phyloP scores from a whole-genome alignment of 176 grass and related monocot genomes.

The Oryza australiensis region DNA sequence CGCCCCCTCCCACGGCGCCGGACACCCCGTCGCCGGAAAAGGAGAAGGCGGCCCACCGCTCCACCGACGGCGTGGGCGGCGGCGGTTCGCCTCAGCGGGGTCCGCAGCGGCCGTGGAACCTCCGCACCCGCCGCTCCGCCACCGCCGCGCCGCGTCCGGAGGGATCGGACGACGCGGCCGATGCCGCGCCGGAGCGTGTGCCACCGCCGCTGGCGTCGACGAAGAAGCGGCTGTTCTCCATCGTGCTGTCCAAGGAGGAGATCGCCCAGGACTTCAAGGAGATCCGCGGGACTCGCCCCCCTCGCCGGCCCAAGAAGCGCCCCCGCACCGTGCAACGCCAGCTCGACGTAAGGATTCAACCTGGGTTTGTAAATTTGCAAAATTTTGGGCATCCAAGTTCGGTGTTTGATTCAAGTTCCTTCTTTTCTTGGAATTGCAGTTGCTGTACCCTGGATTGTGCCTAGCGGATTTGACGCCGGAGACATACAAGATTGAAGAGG shows the following conservation, averaged over 20 bases:
- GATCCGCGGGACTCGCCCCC: constrained; percentile 56
- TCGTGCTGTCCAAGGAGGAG: constrained; percentile 60
- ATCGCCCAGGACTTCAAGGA: constrained; percentile 52
- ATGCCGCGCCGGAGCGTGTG: not conserved
- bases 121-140: constrained; percentile 45
- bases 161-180: not conserved
- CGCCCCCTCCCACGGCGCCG: not conserved
- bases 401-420: constrained; percentile 1
- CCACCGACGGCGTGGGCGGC: constrained; percentile 3
- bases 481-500: constrained; percentile 61
- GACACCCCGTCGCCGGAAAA: constrained; percentile 32
- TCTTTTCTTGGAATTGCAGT: constrained; percentile 40
- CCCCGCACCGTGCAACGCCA: constrained; percentile 49
- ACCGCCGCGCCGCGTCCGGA: constrained; percentile 14
- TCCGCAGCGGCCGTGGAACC: constrained; percentile 48
- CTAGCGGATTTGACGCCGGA: constrained; percentile 45
- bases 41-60: constrained; percentile 7
- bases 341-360: constrained; percentile 51
- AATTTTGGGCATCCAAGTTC: not conserved
- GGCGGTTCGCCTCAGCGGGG: constrained; percentile 23
- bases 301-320: constrained; percentile 67
- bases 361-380: not conserved
- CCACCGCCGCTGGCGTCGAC: not conserved
- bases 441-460: constrained; percentile 59
- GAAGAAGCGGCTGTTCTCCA: constrained; percentile 35